Evolutionary conservation across 768 basidiomycete species (phyloP).

Genomic region (Hysterangium stoloniferum): DNA sequence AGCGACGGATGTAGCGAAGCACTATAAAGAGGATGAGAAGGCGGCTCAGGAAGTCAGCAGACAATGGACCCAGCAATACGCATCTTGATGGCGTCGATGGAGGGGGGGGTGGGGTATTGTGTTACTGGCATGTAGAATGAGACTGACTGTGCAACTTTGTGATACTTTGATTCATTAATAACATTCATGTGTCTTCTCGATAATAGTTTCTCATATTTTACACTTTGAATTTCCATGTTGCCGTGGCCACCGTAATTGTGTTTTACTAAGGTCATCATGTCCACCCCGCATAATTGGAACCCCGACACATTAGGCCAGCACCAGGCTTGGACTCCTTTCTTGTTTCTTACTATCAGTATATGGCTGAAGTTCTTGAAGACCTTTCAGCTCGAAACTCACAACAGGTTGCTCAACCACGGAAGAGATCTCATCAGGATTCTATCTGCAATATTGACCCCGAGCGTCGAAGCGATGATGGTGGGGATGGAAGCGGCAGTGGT

Average conservation of each 20-base stretch:
- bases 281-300: background rate
- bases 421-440: conserved; percentile 8
- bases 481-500: background rate
- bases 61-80: conserved; percentile 94
- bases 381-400: background rate
- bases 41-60: conserved; percentile 87
- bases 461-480: background rate
- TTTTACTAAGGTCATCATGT: background rate
- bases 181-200: too few relatives aligned
- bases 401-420: background rate
- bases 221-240: background rate
- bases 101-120: background rate
- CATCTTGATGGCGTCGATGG: conserved; percentile 22
- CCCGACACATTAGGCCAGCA: background rate
- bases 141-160: background rate
- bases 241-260: background rate
- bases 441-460: background rate
- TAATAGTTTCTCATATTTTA: too few relatives aligned
- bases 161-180: background rate
- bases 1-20: conserved; percentile 92
- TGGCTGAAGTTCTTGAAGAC: conserved; percentile 6
- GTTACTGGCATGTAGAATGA: conserved; percentile 6
- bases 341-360: background rate
- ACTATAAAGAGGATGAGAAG: conserved; percentile 96
- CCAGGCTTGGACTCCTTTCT: background rate